Base-by-base conservation (phyloP, 139 green algal genomes). In the Chlorokybus atmophyticus region DNA sequence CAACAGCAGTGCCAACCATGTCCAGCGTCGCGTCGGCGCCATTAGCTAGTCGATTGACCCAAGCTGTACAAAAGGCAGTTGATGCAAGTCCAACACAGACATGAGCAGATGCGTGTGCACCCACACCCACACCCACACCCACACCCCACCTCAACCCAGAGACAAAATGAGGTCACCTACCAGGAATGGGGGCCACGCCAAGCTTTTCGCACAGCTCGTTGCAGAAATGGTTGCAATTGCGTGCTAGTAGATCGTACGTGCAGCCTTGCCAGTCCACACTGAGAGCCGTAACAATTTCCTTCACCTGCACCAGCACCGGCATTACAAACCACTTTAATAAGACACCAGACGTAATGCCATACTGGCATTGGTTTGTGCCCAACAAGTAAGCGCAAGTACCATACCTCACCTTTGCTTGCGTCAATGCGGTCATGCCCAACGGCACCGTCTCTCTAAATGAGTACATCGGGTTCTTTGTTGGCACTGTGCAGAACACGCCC, bases 161-260 rank as follows among this genome's bases (percentile, higher is more conserved):
- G n/a, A n/a, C n/a, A n/a, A n/a, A n/a, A n/a, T n/a, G n/a, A n/a
- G n/a, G n/a, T n/a, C n/a, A n/a, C n/a, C 10, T 44, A 69, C 63
- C 27, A 27, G 71, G 66, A 23, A 58, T 57, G 2, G 24, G 50
- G 4, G 32, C 59, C 14, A 66, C 62, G 0, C 66, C 73, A 24
- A 88, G 62, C 41, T 35, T 35, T 3, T 41, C n/a, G 30, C 58
- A 71, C n/a, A 87, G 70, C 27, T 68, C 68, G 29, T 84, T 76
- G 31, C 79, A 88, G 40, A 89, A 89, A 63, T 86, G 77, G 62
- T 82, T 86, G 64, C 82, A 89, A 60, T 89, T 89, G 19, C 58
- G 71, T 4, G 32, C 41, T 31, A 88, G 65, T 32, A 87, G 61
- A 52, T 89, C 82, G 51, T 89, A 89, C 7, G 41, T 56, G 23